Evolutionary conservation across 202 grass and related monocot species (phyloP).

Genomic region (Digitaria exilis): DNA sequence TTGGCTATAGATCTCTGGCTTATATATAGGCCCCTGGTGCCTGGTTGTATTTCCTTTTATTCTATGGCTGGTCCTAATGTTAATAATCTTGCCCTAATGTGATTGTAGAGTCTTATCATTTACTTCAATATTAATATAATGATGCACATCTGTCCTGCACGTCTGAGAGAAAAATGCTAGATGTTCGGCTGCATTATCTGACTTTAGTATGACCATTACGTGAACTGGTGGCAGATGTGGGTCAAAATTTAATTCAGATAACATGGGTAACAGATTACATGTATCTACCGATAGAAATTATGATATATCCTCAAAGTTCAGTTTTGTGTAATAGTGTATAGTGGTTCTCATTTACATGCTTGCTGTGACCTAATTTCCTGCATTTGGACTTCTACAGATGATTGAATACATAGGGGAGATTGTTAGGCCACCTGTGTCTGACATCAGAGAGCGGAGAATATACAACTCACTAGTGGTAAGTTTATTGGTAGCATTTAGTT

Average conservation of each 20-base stretch:
- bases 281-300: too few relatives aligned
- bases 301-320: too few relatives aligned
- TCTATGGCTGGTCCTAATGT: neutral
- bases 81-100: neutral
- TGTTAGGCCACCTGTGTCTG: conserved; percentile 90
- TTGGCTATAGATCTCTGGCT: neutral
- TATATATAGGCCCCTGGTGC: neutral
- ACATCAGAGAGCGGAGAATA: conserved; percentile 80
- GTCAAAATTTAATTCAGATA: neutral
- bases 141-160: neutral
- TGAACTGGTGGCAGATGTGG: neutral
- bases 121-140: neutral
- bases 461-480: conserved; percentile 97
- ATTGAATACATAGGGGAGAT: conserved; percentile 98
- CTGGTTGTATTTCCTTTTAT: neutral
- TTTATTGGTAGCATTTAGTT: conserved; percentile 37
- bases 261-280: too few relatives aligned
- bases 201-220: neutral
- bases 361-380: conserved; percentile 35
- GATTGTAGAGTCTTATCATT: neutral
- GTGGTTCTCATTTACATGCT: neutral
- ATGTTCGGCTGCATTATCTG: neutral
- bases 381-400: conserved; percentile 64
- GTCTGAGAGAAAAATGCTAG: neutral
- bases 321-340: neutral